Percentiles rank a stretch among this genome's conserved stretches.
Conservation (phyloP, 2,329 filamentous ascomycete genomes). For the Fusarium veterinarium region DNA sequence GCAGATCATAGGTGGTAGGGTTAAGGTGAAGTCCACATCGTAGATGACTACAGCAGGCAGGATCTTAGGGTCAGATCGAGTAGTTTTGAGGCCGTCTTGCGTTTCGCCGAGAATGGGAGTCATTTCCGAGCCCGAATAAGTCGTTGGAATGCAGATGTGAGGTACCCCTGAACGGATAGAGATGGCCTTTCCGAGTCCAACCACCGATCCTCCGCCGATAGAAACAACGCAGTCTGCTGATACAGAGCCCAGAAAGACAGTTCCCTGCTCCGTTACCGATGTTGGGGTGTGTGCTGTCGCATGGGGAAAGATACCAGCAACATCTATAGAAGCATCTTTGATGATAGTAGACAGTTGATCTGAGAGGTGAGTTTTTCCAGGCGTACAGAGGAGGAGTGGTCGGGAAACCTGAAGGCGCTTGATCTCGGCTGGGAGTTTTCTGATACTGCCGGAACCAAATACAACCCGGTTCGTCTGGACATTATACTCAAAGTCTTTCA, state of each 20-base stretch:
- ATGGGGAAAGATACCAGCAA: not conserved
- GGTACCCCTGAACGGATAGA: accelerated
- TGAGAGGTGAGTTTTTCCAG: not conserved
- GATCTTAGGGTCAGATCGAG: not conserved
- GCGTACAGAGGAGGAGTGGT: not conserved
- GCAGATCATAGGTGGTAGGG: not conserved
- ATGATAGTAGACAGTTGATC: not conserved
- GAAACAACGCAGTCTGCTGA: not conserved
- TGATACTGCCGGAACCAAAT: not conserved
- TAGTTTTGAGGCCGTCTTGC: not conserved
- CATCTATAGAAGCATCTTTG: not conserved
- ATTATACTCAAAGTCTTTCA: not conserved
- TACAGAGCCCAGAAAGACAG: not conserved
- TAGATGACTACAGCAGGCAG: not conserved
- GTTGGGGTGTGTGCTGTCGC: not conserved
- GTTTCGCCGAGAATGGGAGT: not conserved
- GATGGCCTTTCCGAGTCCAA: not conserved
- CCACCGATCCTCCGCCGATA: not conserved
- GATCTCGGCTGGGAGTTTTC: not conserved
- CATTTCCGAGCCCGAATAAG: not conserved
- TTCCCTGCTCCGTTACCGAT: not conserved
- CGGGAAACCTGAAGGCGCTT: not conserved
- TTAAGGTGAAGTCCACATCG: not conserved
- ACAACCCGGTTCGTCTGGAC: not conserved
- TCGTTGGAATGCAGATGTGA: not conserved